Conservation (phyloP, 345 rosid genomes). For the Salix udensis region DNA sequence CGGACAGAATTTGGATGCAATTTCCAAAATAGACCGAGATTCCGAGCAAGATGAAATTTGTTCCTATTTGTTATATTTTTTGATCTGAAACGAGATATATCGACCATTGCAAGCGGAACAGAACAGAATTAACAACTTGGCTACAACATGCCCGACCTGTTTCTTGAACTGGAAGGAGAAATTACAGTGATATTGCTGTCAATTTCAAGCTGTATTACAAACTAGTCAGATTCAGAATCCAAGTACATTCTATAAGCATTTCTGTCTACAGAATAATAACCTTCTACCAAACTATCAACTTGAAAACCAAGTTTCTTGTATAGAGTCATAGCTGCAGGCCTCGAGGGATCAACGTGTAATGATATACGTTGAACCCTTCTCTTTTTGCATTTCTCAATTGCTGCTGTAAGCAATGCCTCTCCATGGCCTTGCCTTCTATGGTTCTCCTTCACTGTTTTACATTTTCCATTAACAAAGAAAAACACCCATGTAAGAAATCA, state of each 20-base stretch:
- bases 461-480: not conserved
- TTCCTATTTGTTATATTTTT: too few species aligned
- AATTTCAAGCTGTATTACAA: not conserved
- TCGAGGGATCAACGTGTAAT: conserved; percentile 76
- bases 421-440: conserved; percentile 64
- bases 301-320: conserved; percentile 74
- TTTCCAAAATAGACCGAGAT: too few species aligned
- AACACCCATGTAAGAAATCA: not conserved
- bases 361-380: conserved; percentile 60
- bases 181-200: too few species aligned
- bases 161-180: too few species aligned
- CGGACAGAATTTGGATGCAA: too few species aligned
- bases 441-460: conserved; percentile 58
- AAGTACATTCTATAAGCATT: conserved; percentile 77
- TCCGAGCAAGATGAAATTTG: too few species aligned
- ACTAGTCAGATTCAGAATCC: conserved; percentile 40
- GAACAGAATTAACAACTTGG: too few species aligned
- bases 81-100: too few species aligned
- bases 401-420: conserved; percentile 61
- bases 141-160: too few species aligned
- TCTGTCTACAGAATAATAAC: conserved; percentile 68
- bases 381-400: conserved; percentile 60
- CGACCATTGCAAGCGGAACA: too few species aligned
- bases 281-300: conserved; percentile 49
- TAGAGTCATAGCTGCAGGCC: conserved; percentile 57